Percentiles rank a stretch among this genome's conserved stretches.
Conservation (phyloP, 208 protist genomes). For the Acanthamoeba sp. region DNA sequence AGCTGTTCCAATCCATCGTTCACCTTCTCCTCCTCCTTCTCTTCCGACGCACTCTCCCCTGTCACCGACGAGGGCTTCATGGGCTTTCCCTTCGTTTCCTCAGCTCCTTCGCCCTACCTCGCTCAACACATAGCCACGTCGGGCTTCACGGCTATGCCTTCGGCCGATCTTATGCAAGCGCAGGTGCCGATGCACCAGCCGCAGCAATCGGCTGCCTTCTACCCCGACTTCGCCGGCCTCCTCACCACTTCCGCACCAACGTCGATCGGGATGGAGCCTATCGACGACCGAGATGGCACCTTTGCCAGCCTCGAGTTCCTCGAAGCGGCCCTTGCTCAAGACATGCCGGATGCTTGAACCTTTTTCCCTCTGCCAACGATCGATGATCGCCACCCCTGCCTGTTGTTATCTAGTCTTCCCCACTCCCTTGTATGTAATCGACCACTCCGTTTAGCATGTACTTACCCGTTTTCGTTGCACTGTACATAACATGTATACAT, state of each 20-base stretch:
- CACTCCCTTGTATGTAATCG: not conserved
- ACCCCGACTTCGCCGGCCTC: not conserved
- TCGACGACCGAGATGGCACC: conserved; percentile 15
- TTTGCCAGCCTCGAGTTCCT: conserved; percentile 51
- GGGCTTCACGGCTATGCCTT: no score
- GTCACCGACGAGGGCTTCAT: conserved; percentile 13
- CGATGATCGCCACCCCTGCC: not conserved
- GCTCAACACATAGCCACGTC: not conserved
- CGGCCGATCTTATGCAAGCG: not conserved
- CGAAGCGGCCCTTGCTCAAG: conserved; percentile 2
- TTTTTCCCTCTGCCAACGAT: not conserved
- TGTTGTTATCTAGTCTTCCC: conserved; percentile 10
- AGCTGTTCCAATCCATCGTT: conserved; percentile 63
- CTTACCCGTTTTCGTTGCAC: not conserved
- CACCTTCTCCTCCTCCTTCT: conserved; percentile 58
- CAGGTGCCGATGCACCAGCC: not conserved
- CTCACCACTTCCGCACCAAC: not conserved
- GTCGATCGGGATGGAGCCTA: not conserved
- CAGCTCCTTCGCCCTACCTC: not conserved
- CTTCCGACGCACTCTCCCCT: not conserved
- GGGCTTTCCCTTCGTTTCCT: not conserved
- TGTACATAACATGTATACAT: not conserved
- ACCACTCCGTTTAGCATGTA: not conserved
- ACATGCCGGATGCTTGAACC: conserved; percentile 27
- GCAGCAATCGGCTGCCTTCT: not conserved